Base-by-base conservation (phyloP, 768 basidiomycete genomes). In the Trametes sanguinea region DNA sequence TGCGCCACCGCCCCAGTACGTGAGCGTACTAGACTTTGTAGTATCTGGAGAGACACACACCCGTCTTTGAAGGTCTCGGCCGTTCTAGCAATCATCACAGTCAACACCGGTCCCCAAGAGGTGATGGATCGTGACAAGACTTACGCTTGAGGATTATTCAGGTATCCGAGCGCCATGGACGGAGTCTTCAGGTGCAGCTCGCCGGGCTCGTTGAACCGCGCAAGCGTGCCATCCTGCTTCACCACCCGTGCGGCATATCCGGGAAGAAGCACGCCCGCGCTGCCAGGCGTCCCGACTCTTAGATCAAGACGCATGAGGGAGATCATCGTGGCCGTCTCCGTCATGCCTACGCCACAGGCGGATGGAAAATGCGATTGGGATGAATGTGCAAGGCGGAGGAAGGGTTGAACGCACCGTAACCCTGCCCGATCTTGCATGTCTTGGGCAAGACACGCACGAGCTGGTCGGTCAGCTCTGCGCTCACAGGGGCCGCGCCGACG, bases 51-150 rank as follows among this genome's bases (percentile, higher is more conserved):
- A 22, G 45, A n/a, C 6, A 43, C 75, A 58, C 63, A 86, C 84
- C 88, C 88, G 62, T 88, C 78, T 16, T 83, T 67, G 68, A 88
- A 90, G 0, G 85, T 86, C 62, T 89, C 86, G 58, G 76, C 81
- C 7, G 87, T 88, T 37, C 88, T 89, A 53, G 7, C 5, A 13
- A 60, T 6, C 55, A 60, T 13, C 5, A 32, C 9, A 27, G 9
- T 2, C 4, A 32, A 16, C 13, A 43, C 7, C 9, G 29, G 30
- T 4, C 6, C 13, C 30, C 10, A 11, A 50, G 30, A 3, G 30
- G 42, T 5, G 10, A 13, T 9, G 14, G 7, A 16, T 3, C 35
- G 35, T 37, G 11, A 11, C 6, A 6, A 11, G 17, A 77, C 84
- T 66, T 69, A 89, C 88, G 88, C 88, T 72, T 83, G 70, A 16